Evolutionary conservation across 352 stramenopile genomes (phyloP).

Genomic region (Globisporangium polare): DNA sequence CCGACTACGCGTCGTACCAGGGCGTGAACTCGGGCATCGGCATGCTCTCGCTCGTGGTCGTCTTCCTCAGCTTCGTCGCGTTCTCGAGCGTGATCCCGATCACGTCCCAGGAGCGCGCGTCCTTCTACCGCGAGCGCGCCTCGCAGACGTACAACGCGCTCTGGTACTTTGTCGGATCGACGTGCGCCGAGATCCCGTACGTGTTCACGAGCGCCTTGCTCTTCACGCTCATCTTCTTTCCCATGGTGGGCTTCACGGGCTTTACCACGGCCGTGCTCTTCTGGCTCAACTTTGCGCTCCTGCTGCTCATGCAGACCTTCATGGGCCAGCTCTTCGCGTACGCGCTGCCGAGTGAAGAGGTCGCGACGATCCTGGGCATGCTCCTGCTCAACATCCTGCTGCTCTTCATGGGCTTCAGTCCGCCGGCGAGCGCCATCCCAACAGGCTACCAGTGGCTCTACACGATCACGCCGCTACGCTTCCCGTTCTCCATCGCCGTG

Average conservation of each 20-base stretch:
- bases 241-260: slow-evolving; percentile 35
- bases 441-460: slow-evolving; percentile 13
- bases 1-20: too few relatives aligned
- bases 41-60: too few relatives aligned
- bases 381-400: not conserved
- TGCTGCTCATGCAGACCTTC: slow-evolving; percentile 47
- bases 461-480: not conserved
- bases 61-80: too few relatives aligned
- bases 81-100: not conserved
- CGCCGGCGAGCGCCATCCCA: slow-evolving; percentile 23
- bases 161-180: slow-evolving; percentile 53
- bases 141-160: slow-evolving; percentile 61
- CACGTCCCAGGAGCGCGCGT: not conserved
- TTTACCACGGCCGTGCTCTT: slow-evolving; percentile 42
- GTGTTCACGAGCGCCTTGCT: slow-evolving; percentile 19
- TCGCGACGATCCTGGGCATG: slow-evolving; percentile 20
- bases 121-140: slow-evolving; percentile 80
- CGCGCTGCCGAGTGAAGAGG: slow-evolving; percentile 26
- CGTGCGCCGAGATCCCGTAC: slow-evolving; percentile 46
- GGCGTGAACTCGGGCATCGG: too few relatives aligned
- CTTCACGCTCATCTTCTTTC: slow-evolving; percentile 59
- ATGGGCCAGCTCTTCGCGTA: slow-evolving; percentile 65
- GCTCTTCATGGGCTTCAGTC: slow-evolving; percentile 8
- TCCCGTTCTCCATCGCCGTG: not conserved
- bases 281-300: slow-evolving; percentile 52